Evolutionary conservation across 495 filamentous ascomycete genomes (phyloP).

Genomic region (Aspergillus leporis): DNA sequence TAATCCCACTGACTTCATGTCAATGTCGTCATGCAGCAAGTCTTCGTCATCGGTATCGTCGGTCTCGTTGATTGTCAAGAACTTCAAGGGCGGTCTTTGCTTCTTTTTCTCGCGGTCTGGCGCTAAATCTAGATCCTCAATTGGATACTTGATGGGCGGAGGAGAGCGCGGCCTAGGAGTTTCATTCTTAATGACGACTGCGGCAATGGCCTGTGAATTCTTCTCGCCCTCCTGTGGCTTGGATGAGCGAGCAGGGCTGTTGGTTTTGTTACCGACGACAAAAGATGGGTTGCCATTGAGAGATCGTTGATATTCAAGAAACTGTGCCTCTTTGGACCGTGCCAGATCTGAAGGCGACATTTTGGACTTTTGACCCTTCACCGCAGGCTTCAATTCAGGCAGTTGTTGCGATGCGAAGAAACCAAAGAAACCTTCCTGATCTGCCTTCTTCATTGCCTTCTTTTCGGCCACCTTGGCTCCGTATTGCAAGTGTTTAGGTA

Average conservation of each 20-base stretch:
- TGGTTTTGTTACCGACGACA: slow-evolving; percentile 29
- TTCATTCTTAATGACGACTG: slow-evolving; percentile 39
- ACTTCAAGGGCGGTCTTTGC: slow-evolving; percentile 74
- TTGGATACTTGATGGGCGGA: slow-evolving; percentile 87
- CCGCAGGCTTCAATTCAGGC: slow-evolving; percentile 77
- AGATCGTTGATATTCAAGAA: slow-evolving; percentile 53
- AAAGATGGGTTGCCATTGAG: slow-evolving; percentile 53
- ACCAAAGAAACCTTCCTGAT: slow-evolving; percentile 54
- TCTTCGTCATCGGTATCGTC: slow-evolving; percentile 43
- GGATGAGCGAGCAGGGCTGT: slow-evolving; percentile 29
- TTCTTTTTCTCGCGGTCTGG: slow-evolving; percentile 54
- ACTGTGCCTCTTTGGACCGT: slow-evolving; percentile 49
- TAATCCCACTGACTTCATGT: slow-evolving; percentile 75
- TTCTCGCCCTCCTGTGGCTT: slow-evolving; percentile 46
- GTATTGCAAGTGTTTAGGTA: slow-evolving; percentile 81
- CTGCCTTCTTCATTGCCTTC: slow-evolving; percentile 71
- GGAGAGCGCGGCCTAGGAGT: slow-evolving; percentile 60
- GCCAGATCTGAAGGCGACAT: slow-evolving; percentile 44
- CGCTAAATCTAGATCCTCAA: slow-evolving; percentile 84
- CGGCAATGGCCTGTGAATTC: slow-evolving; percentile 29
- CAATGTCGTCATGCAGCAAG: slow-evolving; percentile 58
- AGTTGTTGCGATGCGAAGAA: slow-evolving; percentile 59
- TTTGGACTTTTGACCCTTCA: slow-evolving; percentile 75
- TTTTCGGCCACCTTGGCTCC: slow-evolving; percentile 76
- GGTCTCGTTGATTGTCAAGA: slow-evolving; percentile 60